Conservation (phyloP, 352 stramenopile genomes). For the Phytophthora crassamura region DNA sequence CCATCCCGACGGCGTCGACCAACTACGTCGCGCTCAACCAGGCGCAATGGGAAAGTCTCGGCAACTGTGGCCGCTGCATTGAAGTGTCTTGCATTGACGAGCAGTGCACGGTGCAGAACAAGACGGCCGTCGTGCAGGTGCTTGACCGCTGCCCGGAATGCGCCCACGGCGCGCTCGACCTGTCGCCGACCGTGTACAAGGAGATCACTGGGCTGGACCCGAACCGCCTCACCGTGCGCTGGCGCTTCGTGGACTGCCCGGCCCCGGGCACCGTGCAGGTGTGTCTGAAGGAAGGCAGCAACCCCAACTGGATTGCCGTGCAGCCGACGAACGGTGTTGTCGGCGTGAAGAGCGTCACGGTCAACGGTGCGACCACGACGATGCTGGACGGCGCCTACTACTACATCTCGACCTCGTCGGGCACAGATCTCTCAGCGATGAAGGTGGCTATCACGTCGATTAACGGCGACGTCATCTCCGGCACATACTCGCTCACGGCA, state of each 20-base stretch:
- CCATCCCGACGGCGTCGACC: slow-evolving; percentile 42
- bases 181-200: slow-evolving; percentile 74
- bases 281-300: slow-evolving; percentile 76
- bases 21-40: slow-evolving; percentile 82
- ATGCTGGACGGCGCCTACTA: slow-evolving; percentile 80
- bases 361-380: slow-evolving; percentile 61
- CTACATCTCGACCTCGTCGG: slow-evolving; percentile 47
- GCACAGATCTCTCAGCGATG: slow-evolving; percentile 45
- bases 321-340: slow-evolving; percentile 64
- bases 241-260: slow-evolving; percentile 78
- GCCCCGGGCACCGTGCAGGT: slow-evolving; percentile 57
- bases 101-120: slow-evolving; percentile 48
- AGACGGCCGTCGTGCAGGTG: slow-evolving; percentile 67
- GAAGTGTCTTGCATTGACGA: slow-evolving; percentile 69
- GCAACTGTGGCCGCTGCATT: slow-evolving; percentile 65
- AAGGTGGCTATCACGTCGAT: slow-evolving; percentile 63
- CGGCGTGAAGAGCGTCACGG: slow-evolving; percentile 60
- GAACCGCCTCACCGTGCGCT: slow-evolving; percentile 61
- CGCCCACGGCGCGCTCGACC: slow-evolving; percentile 66
- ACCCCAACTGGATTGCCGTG: slow-evolving; percentile 61
- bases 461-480: slow-evolving; percentile 58
- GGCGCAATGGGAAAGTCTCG: slow-evolving; percentile 58
- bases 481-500: slow-evolving; percentile 54
- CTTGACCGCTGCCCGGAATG: slow-evolving; percentile 80
- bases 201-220: slow-evolving; percentile 70